Evolutionary conservation across 208 protist species (phyloP).

Genomic region (Crithidia expoeki): DNA sequence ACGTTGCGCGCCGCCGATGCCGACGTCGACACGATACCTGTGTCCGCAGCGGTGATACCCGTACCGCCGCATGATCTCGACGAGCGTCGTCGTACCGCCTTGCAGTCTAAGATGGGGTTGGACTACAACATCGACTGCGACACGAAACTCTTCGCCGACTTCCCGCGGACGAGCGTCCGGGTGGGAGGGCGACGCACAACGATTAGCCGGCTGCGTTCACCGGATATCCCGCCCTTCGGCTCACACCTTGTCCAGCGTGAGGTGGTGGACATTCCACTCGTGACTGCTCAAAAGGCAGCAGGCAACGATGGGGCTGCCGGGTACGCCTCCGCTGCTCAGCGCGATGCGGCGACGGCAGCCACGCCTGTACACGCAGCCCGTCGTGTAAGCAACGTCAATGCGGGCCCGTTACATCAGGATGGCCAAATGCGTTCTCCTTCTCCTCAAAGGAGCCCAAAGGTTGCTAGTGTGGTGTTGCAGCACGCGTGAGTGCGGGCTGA

Average conservation of each 20-base stretch:
- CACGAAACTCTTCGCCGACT: background rate
- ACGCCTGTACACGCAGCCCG: constrained; percentile 11
- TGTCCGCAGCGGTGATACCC: background rate
- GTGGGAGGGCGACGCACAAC: constrained; percentile 18
- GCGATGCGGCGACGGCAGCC: constrained; percentile 1
- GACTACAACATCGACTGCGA: constrained; percentile 9
- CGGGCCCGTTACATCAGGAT: background rate
- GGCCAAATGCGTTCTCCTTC: background rate
- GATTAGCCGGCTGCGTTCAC: constrained; percentile 61
- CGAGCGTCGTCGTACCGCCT: constrained; percentile 2
- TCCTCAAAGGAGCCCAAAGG: background rate
- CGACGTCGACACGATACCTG: background rate
- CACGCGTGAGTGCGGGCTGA: constrained; percentile 47
- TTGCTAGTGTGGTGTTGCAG: background rate
- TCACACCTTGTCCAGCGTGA: constrained; percentile 44
- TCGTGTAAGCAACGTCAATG: constrained; percentile 14
- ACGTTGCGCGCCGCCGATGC: constrained; percentile 15
- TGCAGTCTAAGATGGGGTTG: constrained; percentile 26
- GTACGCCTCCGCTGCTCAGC: too few relatives aligned
- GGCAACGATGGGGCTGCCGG: constrained; percentile 2
- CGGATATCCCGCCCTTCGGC: constrained; percentile 51
- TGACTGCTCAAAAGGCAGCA: background rate
- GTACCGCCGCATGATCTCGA: background rate
- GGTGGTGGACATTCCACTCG: constrained; percentile 18
- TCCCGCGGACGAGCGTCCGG: background rate